Evolutionary conservation across 305 asterid genomes (phyloP).

Genomic region (Petunia hybrid): DNA sequence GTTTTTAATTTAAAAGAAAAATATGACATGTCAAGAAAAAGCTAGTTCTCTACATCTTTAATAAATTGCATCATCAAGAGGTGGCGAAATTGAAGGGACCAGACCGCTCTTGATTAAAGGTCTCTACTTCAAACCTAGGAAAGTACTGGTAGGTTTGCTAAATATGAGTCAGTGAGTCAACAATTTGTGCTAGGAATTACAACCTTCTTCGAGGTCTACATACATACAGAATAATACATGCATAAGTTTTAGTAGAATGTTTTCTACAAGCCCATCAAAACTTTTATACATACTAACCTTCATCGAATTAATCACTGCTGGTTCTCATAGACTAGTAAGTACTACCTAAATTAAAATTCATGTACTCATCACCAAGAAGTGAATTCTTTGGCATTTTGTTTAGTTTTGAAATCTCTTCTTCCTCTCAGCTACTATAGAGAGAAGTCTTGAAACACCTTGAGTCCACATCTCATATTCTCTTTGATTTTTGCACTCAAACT

Average conservation of each 20-base stretch:
- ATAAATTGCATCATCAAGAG: too few relatives aligned
- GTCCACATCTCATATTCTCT: conserved; percentile 98
- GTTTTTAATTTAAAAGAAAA: too few relatives aligned
- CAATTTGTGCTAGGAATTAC: background rate
- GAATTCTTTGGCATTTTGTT: background rate
- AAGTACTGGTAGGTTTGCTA: too few relatives aligned
- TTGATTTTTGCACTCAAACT: conserved; percentile 88
- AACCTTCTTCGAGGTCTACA: background rate
- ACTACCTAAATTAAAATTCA: background rate
- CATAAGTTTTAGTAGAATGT: background rate
- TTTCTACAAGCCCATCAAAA: conserved; percentile 19
- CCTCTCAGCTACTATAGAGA: conserved; percentile 79
- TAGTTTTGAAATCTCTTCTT: conserved; percentile 57
- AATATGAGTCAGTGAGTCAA: background rate
- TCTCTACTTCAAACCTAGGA: too few relatives aligned
- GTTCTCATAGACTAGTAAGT: background rate
- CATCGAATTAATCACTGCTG: background rate
- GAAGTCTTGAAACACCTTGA: conserved; percentile 93
- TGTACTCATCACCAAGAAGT: background rate
- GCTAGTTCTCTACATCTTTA: too few relatives aligned
- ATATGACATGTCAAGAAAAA: too few relatives aligned
- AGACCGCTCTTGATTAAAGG: too few relatives aligned
- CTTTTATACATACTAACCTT: conserved; percentile 27
- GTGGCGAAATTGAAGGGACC: too few relatives aligned
- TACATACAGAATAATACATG: conserved; percentile 11